Conservation (phyloP, 1,284 basidiomycete species). For the Tilletia walkeri region DNA sequence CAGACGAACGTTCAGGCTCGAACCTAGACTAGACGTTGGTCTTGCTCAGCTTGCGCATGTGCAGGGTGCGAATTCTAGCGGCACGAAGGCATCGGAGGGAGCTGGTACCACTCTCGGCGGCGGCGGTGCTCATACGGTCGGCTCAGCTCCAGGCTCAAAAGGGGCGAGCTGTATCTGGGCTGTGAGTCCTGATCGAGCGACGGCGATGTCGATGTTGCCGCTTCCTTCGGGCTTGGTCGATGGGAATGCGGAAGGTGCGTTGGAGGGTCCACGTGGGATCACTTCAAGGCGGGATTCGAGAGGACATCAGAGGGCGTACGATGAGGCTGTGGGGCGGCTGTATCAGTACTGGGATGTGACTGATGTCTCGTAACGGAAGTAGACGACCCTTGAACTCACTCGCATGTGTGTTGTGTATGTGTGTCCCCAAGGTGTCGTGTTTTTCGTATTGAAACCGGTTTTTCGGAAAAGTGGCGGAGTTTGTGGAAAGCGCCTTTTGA, state of each 20-base stretch:
- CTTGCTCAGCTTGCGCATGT: not conserved
- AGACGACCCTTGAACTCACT: no score
- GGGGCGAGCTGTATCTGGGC: not conserved
- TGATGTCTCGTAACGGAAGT: not conserved
- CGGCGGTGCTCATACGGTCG: not conserved
- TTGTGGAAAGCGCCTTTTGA: no score
- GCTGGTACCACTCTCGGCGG: not conserved
- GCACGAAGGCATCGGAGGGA: not conserved
- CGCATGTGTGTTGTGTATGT: no score
- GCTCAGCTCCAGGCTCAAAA: not conserved
- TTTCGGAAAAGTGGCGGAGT: no score
- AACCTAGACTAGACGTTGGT: not conserved
- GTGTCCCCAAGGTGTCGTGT: no score
- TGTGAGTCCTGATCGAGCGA: not conserved
- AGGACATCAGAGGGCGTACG: not conserved
- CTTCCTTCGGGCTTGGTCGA: not conserved
- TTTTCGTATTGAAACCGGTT: no score
- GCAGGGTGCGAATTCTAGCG: no score
- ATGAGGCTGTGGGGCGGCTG: not conserved
- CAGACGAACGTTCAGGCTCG: not conserved
- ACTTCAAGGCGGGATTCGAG: no score
- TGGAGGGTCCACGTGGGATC: no score
- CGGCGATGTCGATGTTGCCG: not conserved
- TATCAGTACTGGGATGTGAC: conserved; percentile 10
- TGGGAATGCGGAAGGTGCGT: not conserved